Conservation (phyloP, 495 filamentous ascomycete species). For the Penicillium psychrofluorescens region DNA sequence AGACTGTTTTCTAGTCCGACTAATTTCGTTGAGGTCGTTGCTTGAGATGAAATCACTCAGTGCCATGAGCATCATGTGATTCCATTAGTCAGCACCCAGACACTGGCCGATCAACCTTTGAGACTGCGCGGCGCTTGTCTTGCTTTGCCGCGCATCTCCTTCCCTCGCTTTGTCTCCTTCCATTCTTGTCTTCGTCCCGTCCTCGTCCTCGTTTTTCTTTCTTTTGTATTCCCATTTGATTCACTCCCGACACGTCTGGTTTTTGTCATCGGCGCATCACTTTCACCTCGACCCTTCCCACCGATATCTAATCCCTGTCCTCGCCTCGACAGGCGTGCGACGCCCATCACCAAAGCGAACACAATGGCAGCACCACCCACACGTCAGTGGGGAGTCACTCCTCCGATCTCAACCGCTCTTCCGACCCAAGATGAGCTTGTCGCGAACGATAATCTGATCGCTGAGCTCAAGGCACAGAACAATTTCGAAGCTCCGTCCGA, state of each 20-base stretch:
- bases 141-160: too few species aligned
- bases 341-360: slow-evolving; percentile 2
- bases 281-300: slow-evolving; percentile 1
- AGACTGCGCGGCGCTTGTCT: too few species aligned
- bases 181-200: neutral
- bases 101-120: too few species aligned
- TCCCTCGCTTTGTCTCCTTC: slow-evolving; percentile 1
- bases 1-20: too few species aligned
- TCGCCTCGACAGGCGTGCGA: slow-evolving; percentile 8
- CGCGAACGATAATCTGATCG: slow-evolving; percentile 68
- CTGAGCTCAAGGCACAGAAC: slow-evolving; percentile 74
- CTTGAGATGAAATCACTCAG: too few species aligned
- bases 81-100: too few species aligned
- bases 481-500: slow-evolving; percentile 80
- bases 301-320: slow-evolving; percentile 21
- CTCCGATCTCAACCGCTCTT: slow-evolving; percentile 67
- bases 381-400: slow-evolving; percentile 73
- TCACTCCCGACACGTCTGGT: neutral
- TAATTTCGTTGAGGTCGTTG: too few species aligned
- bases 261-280: neutral
- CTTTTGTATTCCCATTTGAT: slow-evolving; percentile 1
- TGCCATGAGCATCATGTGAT: too few species aligned
- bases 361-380: slow-evolving; percentile 37
- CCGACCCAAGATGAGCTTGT: slow-evolving; percentile 70
- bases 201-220: neutral